A percentile compares a stretch with the other conserved stretches of the same genome.
These are phyloP conservation scores for Parathielavia appendiculata DNA, from an alignment of 495 filamentous ascomycete genomes.

Conservation along the genomic window DNA sequence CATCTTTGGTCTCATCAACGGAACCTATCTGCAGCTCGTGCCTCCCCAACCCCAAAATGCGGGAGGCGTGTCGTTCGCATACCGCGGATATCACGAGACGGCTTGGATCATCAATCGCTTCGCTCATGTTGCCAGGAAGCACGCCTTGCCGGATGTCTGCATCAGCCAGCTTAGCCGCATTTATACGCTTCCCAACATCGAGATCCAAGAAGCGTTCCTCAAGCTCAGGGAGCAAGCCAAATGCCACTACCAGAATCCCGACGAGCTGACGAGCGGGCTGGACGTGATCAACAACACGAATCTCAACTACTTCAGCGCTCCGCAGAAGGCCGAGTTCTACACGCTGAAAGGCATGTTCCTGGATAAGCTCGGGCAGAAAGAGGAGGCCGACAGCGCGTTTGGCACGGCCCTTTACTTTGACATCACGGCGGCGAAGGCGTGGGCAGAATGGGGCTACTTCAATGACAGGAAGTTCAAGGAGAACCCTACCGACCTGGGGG, in stretches of 20 bases:
- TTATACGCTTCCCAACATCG: conserved; percentile 97
- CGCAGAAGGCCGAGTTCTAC: conserved; percentile 98
- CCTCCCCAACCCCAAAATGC: conserved; percentile 71
- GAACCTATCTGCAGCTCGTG: conserved; percentile 79
- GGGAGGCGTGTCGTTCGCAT: conserved; percentile 80
- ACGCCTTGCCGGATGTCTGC: conserved; percentile 94
- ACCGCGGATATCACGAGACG: conserved; percentile 95
- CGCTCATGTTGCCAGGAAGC: conserved; percentile 94
- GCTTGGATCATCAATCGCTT: conserved; percentile 99
- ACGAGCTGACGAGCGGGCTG: conserved; percentile 82
- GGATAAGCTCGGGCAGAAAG: conserved; percentile 80
- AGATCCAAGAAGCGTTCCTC: conserved; percentile 98
- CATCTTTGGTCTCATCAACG: conserved; percentile 96
- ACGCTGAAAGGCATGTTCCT: conserved; percentile 99
- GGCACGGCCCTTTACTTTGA: conserved; percentile 93
- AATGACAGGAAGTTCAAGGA: conserved; percentile 93
- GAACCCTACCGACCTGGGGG: conserved; percentile 68
- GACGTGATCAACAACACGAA: conserved; percentile 99
- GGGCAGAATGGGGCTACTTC: conserved; percentile 99
- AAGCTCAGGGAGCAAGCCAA: conserved; percentile 96
- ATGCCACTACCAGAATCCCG: conserved; percentile 93
- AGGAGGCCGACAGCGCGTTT: conserved; percentile 89
- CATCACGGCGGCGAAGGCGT: conserved; percentile 90
- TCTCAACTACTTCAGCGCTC: conserved; percentile 90
- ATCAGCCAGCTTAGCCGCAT: conserved; percentile 95